Conservation (phyloP, 257 asterid species). For the Fraxinus cuspidata region DNA sequence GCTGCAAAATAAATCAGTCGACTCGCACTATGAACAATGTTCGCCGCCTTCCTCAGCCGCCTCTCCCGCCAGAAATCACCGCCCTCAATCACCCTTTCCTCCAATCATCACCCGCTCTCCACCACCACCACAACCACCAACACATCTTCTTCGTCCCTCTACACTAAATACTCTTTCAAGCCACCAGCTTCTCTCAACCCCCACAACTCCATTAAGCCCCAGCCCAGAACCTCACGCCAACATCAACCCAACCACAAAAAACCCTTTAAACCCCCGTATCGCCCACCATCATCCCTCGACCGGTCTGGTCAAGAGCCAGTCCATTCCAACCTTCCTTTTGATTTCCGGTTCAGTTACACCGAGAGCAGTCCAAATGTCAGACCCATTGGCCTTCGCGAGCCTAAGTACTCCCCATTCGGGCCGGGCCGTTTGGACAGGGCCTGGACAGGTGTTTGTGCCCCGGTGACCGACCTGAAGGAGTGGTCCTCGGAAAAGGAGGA, state of each 20-base stretch:
- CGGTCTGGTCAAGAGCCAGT: slow-evolving; percentile 41
- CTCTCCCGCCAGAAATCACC: slow-evolving; percentile 44
- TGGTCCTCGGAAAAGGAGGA: slow-evolving; percentile 50
- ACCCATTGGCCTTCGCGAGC: slow-evolving; percentile 91
- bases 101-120: slow-evolving; percentile 41
- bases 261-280: slow-evolving; percentile 59
- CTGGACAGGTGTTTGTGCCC: slow-evolving; percentile 98
- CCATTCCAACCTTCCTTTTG: slow-evolving; percentile 76
- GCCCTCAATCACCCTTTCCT: slow-evolving; percentile 17
- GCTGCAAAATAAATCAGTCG: too few relatives aligned
- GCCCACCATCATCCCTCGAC: slow-evolving; percentile 86
- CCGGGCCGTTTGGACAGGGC: slow-evolving; percentile 73
- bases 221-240: slow-evolving; percentile 24
- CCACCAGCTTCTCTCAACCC: slow-evolving; percentile 68
- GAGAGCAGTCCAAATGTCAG: slow-evolving; percentile 66
- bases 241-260: slow-evolving; percentile 24
- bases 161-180: slow-evolving; percentile 59
- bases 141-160: slow-evolving; percentile 50
- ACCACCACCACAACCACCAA: slow-evolving; percentile 32
- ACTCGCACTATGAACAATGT: neutral
- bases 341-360: slow-evolving; percentile 93
- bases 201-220: slow-evolving; percentile 31
- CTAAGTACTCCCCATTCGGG: slow-evolving; percentile 95
- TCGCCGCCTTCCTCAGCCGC: slow-evolving; percentile 30
- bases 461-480: slow-evolving; percentile 75